phyloP scores from a whole-genome alignment of 352 stramenopile species.

The Phytopythium cucurbitacearum region DNA sequence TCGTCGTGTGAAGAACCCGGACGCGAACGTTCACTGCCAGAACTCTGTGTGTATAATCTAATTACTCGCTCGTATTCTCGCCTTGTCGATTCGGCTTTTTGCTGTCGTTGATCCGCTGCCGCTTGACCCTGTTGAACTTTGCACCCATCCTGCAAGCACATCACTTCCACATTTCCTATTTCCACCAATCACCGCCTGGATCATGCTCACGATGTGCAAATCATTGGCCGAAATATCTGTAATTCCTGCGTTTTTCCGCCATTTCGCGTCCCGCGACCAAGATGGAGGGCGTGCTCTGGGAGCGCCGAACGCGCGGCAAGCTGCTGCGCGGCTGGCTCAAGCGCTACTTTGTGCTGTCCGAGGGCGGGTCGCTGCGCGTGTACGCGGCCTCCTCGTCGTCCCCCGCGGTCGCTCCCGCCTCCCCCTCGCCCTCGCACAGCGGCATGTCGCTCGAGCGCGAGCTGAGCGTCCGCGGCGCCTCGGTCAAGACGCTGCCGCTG shows the following conservation, averaged over 20 bases:
- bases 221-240: too few relatives aligned
- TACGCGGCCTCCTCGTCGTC: conserved; percentile 27
- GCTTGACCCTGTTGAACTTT: too few relatives aligned
- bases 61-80: too few relatives aligned
- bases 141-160: too few relatives aligned
- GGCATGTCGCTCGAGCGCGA: conserved; percentile 50
- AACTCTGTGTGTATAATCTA: too few relatives aligned
- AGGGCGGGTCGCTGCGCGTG: conserved; percentile 42
- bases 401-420: conserved; percentile 8
- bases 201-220: too few relatives aligned
- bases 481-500: conserved; percentile 45
- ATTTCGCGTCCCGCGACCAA: conserved; percentile 1
- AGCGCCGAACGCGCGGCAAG: conserved; percentile 42
- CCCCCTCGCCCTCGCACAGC: conserved; percentile 16
- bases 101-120: too few relatives aligned
- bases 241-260: not conserved
- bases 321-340: conserved; percentile 66
- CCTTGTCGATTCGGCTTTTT: too few relatives aligned
- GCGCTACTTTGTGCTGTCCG: conserved; percentile 57
- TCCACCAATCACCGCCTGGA: too few relatives aligned
- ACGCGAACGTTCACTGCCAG: too few relatives aligned
- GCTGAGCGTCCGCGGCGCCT: conserved; percentile 26
- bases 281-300: conserved; percentile 61
- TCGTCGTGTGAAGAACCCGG: not conserved
- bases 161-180: too few relatives aligned